Percentiles rank a stretch among this genome's conserved stretches.
Conservation (phyloP, 129 eudicot species). For the Smallanthus sonchifolius region DNA sequence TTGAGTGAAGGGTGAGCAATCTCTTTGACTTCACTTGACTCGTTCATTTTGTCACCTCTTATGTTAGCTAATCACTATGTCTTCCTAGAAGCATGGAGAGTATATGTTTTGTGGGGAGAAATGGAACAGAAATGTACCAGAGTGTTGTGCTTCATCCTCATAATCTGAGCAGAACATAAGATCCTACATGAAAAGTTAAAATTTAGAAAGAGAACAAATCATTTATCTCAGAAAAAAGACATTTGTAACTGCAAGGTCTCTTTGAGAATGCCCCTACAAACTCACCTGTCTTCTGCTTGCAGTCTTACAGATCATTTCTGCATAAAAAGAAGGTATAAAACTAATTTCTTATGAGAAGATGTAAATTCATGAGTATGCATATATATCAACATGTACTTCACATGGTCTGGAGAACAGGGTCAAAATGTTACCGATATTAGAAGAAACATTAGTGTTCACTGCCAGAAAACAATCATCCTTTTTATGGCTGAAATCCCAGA, state of each 20-base stretch:
- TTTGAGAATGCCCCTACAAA: slow-evolving; percentile 3
- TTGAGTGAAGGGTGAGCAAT: too few relatives aligned
- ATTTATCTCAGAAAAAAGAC: neutral
- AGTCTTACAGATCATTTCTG: slow-evolving; percentile 51
- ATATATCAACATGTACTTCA: slow-evolving; percentile 7
- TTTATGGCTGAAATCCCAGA: slow-evolving; percentile 70
- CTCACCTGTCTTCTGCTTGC: slow-evolving; percentile 57
- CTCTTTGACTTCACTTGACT: too few relatives aligned
- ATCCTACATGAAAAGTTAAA: too few relatives aligned
- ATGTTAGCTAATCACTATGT: neutral
- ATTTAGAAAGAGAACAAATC: too few relatives aligned
- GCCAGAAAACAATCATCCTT: slow-evolving; percentile 80
- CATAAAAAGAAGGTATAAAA: slow-evolving; percentile 16
- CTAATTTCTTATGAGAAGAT: neutral
- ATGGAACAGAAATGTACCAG: slow-evolving; percentile 44
- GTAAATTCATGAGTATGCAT: neutral
- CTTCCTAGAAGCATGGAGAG: neutral
- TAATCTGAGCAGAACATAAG: too few relatives aligned
- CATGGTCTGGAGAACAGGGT: neutral
- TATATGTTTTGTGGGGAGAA: neutral
- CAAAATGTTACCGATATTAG: slow-evolving; percentile 48
- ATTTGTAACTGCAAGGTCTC: neutral
- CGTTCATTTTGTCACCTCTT: neutral
- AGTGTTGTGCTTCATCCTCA: slow-evolving; percentile 49
- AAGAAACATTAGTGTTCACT: slow-evolving; percentile 65